Percentiles rank a stretch among this genome's conserved stretches.
These are phyloP conservation scores for Cordyceps cicadae DNA, from an alignment of 2,329 filamentous ascomycete genomes.

Conservation along the genomic window DNA sequence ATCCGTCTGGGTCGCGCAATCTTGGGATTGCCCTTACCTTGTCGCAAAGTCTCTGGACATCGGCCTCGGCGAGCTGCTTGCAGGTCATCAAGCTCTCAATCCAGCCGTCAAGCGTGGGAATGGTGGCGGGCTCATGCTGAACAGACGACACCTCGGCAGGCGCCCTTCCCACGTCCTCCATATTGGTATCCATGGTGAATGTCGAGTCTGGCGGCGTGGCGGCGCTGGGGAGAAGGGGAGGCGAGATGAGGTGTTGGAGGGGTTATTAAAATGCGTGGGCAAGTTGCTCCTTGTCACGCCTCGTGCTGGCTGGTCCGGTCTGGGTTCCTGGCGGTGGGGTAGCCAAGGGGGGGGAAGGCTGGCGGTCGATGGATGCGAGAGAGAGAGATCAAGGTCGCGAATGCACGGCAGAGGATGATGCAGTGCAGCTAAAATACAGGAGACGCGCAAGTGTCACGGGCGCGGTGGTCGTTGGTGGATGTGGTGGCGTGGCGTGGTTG, in stretches of 20 bases:
- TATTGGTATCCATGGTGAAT: slow-evolving; percentile 80
- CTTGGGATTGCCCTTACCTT: slow-evolving; percentile 54
- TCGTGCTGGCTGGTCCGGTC: neutral
- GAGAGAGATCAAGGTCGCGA: neutral
- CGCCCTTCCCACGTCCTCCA: slow-evolving; percentile 92
- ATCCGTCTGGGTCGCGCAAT: neutral
- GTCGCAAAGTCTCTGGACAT: slow-evolving; percentile 95
- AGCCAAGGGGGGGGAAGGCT: slow-evolving; percentile 7
- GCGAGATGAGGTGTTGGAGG: neutral
- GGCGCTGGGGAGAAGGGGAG: slow-evolving; percentile 11
- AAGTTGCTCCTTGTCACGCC: slow-evolving; percentile 5
- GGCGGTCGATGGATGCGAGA: neutral
- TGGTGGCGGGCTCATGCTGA: slow-evolving; percentile 72
- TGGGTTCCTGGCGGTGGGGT: slow-evolving; percentile 12
- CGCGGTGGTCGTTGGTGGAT: neutral
- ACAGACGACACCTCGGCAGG: slow-evolving; percentile 69
- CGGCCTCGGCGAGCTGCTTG: slow-evolving; percentile 92
- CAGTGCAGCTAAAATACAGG: neutral
- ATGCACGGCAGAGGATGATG: neutral
- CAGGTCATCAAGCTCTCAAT: slow-evolving; percentile 97
- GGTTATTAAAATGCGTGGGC: slow-evolving; percentile 7
- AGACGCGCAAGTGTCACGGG: neutral
- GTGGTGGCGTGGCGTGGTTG: neutral
- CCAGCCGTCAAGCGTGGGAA: slow-evolving; percentile 93
- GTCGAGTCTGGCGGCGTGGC: slow-evolving; percentile 1